Evolutionary conservation across 2,329 filamentous ascomycete genomes (phyloP).

Genomic region (Nemania bipapillata): DNA sequence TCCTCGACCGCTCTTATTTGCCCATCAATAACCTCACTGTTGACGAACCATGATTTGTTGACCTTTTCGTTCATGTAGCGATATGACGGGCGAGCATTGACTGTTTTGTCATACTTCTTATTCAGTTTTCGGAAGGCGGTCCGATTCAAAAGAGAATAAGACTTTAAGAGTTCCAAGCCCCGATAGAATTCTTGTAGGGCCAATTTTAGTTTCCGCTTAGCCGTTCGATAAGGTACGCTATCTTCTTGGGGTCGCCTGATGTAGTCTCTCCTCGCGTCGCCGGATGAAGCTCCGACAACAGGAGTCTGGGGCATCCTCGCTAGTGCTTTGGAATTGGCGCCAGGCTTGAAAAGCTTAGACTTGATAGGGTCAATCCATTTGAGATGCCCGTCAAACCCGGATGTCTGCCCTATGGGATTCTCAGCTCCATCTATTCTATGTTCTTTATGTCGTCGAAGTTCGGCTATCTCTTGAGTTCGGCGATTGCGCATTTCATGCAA

Average conservation of each 20-base stretch:
- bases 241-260: constrained; percentile 62
- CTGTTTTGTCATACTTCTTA: constrained; percentile 97
- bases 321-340: constrained; percentile 70
- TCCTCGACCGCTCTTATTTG: constrained; percentile 87
- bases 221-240: constrained; percentile 82
- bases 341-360: constrained; percentile 64
- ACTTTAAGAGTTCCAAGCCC: constrained; percentile 88
- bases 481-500: constrained; percentile 92
- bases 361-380: constrained; percentile 66
- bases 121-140: constrained; percentile 97
- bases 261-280: constrained; percentile 60
- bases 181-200: constrained; percentile 94
- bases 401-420: constrained; percentile 38
- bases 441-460: constrained; percentile 54
- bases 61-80: constrained; percentile 93
- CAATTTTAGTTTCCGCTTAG: constrained; percentile 90
- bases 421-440: constrained; percentile 46
- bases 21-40: constrained; percentile 83
- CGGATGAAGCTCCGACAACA: constrained; percentile 49
- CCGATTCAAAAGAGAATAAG: constrained; percentile 87
- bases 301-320: constrained; percentile 66
- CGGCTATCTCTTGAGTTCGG: constrained; percentile 75
- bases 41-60: constrained; percentile 89
- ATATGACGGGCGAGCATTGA: constrained; percentile 78
- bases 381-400: constrained; percentile 44